Evolutionary conservation across 2,329 filamentous ascomycete genomes (phyloP), one percentile per base, ranked within the genome.

Genomic region (Botrytis pseudocinerea): DNA sequence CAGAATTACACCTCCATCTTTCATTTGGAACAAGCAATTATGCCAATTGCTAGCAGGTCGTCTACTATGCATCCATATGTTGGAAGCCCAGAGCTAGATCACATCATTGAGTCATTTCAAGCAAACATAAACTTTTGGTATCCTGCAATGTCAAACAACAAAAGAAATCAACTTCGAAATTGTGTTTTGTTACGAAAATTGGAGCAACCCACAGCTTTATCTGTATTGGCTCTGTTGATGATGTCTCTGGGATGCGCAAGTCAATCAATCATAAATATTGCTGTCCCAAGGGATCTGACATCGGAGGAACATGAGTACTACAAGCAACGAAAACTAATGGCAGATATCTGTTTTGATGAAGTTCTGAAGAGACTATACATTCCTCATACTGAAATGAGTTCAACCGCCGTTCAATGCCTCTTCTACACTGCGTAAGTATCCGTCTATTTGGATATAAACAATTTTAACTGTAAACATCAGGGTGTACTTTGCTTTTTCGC

Each of bases 91-190:
- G 85, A 87, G 10, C 78, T 87, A 2, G 81, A 83, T 25, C 77
- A 78, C 0, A 83, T 85, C 8, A 77, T 87, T 0, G 78, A 81
- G 1, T 82, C 84, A 0, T 88, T 88, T 63, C 82, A 85, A 74
- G 78, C 79, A 3, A 83, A 82, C 48, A 80, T 87, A 60, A 88
- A 87, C 77, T 87, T 87, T 65, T 87, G 85, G 85, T 87, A 87
- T 72, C 86, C 85, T 0, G 86, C 84, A 9, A 82, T 86, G 80
- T 85, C 85, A 0, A 81, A 81, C 61, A 73, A 75, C 0, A 84
- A 83, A 40, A 77, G 86, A 0, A 70, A 66, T 35, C 48, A 35
- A 32, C 40, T 68, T 1, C 59, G 71, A 44, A n/a, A 40, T 22
- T 42, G 44, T 32, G 64, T 61, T 20, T 32, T 64, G 25, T 42